Evolutionary conservation across 2,329 filamentous ascomycete genomes (phyloP), one percentile per base, ranked within the genome.

Genomic region (Ampelomyces quisqualis): DNA sequence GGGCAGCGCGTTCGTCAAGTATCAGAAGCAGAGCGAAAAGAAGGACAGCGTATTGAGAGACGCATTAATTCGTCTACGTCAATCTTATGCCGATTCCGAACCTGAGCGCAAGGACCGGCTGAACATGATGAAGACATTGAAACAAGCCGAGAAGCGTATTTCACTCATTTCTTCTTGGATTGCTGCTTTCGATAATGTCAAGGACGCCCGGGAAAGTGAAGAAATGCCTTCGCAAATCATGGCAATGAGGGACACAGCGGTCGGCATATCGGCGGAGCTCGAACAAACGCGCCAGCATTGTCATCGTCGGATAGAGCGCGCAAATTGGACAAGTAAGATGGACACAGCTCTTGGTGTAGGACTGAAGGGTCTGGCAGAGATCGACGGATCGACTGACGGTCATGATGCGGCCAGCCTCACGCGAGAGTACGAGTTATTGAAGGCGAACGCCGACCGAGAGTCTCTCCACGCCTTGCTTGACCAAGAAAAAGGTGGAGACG

Each of bases 221-320:
- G 78, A 83, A 71, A 78, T 21, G 87, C 82, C 52, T 72, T 95
- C 57, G 3, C 60, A 64, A 32, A 35, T 64, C 30, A 69, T 77
- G 2, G 79, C 86, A 0, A 87, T 97, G 73, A 84, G 90, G 41
- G 94, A 91, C 68, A 90, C 88, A 1, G 91, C 91, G 0, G 82
- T 88, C 41, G 93, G 91, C 1, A 90, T 97, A 28, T 77, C 95
- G 19, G 76, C 88, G 5, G 94, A 98, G 69, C 73, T 98, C 31
- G 91, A 97, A 67, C 81, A 85, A 55, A 96, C 90, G 68, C 78
- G 91, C 47, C 88, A 95, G 51, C 90, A 96, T 66, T 86, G 91
- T 50, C 89, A 95, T 62, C 88, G 95, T 61, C 84, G 84, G 57
- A 69, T 97, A 36, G 79, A 86, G 31, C 89, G 85, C 65, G 82